Evolutionary conservation across 164 flowering plant species (phyloP), one percentile per base, ranked within the genome.

Genomic region (Vitis cinerea): DNA sequence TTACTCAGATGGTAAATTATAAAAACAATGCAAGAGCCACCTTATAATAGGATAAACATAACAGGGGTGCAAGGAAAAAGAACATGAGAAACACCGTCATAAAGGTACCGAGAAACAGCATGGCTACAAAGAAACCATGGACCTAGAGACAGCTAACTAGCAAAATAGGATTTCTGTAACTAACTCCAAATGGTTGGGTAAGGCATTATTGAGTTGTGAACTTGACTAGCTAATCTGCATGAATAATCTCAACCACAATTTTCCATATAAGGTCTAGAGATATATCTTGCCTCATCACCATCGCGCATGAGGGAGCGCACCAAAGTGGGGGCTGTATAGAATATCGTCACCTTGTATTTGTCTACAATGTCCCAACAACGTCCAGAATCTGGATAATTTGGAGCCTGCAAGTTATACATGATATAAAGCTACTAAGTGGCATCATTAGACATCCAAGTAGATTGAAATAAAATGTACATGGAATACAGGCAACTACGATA

Each of bases 311-410:
- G 93, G 64, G 97, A 92, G 48, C 99, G 90, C 77, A 93, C 90
- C 85, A 96, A 72, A 61, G 99, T 96, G 53, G 99, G 99, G 16
- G 99, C 99, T 29, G 99, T 96, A 74, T 93, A 96, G 76, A 93
- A 96, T 84, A 96, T 76, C 56, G 99, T 75, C 63, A 96, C 97
- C 76, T 92, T 87, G 84, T 84, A 93, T 76, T 96, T 96, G 78
- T 96, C 99, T 75, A 96, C 98, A 81, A 96, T 93, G 69, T 92
- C 97, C 99, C 98, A 96, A 76, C 93, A 89, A 37, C 99, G 95
- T 63, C 98, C 98, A 78, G 97, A 12, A 80, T 96, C 84, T 37
- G 99, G 99, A 85, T 93, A 89, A 73, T 82, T 96, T 73, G 98
- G 98, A 65, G 90, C 98, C 99, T 96, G 87, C 83, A 86, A 53